Conservation (phyloP, 306 rosid genomes). For the Notholithocarpus densiflorus region DNA sequence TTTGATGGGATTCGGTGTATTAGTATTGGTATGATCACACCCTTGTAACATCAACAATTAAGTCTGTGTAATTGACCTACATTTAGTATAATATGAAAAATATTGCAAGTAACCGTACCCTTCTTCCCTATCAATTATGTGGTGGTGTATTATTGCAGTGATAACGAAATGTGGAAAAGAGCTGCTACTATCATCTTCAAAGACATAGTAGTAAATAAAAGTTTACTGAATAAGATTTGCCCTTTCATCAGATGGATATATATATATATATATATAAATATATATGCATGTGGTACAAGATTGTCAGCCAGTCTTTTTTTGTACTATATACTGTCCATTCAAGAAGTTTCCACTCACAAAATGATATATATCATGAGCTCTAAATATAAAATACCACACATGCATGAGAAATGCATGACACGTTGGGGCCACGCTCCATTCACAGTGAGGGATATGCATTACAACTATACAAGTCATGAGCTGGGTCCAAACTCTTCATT, state of each 20-base stretch:
- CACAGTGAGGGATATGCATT: slow-evolving; percentile 20
- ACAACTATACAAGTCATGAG: background rate
- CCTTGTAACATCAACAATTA: too few species aligned
- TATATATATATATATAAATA: background rate
- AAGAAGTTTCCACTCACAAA: slow-evolving; percentile 14
- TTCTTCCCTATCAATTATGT: background rate
- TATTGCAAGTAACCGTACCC: too few species aligned
- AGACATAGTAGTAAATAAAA: background rate
- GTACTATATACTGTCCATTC: background rate
- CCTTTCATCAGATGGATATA: slow-evolving; percentile 11
- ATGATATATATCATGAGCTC: slow-evolving; percentile 2
- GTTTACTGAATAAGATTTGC: background rate
- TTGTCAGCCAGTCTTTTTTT: slow-evolving; percentile 3
- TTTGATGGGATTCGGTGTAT: too few species aligned
- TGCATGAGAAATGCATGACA: background rate
- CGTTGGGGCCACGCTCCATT: slow-evolving; percentile 26
- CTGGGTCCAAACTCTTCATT: too few species aligned
- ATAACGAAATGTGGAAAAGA: background rate
- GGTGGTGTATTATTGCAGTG: background rate
- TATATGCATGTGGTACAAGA: slow-evolving; percentile 1
- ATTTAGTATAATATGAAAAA: too few species aligned
- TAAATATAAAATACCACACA: background rate
- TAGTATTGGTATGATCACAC: too few species aligned
- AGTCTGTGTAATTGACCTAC: too few species aligned
- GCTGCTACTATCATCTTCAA: background rate